Evolutionary conservation across 805 yeast genomes (phyloP), one percentile per base, ranked within the genome.

Genomic region (Kuraishia molischiana): DNA sequence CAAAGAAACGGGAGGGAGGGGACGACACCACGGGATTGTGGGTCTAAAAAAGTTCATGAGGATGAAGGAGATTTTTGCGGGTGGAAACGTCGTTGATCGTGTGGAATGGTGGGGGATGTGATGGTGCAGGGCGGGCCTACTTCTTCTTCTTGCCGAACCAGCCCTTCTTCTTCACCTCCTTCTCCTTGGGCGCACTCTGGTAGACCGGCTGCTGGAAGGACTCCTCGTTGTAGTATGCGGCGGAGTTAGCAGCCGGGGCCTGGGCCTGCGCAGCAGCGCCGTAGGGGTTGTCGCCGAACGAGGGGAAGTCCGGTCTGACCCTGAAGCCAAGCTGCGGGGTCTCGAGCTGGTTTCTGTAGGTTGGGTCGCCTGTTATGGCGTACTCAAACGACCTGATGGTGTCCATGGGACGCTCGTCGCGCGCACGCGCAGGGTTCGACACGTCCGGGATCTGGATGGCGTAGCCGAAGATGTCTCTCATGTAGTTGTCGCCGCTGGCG

Each of bases 321-420:
- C 83, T 77, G 81, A 94, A 89, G 13, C 97, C 97, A 32, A 82
- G 69, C 15, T 75, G 66, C 5, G 74, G 74, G 3, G 89, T 69
- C 59, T 89, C 97, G 51, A 86, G 67, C 50, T 84, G 86, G 40
- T 85, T 92, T 38, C 79, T 77, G 65, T 84, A 81, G 10, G 74
- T 59, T 41, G 70, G 62, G 58, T 92, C 98, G 37, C 95, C 95
- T 5, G 95, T 85, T 45, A 92, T 87, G 29, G 97, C 79, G 54
- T 81, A 92, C 65, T 92, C 97, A 60, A 92, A 92, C 4, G 85
- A 71, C 49, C 97, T 72, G 51, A 92, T 89, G 2, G 99, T 92
- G 58, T 94, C 99, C 51, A 92, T 65, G 3, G 99, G 99, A 52
- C 99, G 76, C 62, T 92, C 99, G 58, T 89, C 90, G 59, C 98